These are phyloP conservation scores for Polysphondylium violaceum DNA, from an alignment of 78 protist genomes.

Conservation along the genomic window DNA sequence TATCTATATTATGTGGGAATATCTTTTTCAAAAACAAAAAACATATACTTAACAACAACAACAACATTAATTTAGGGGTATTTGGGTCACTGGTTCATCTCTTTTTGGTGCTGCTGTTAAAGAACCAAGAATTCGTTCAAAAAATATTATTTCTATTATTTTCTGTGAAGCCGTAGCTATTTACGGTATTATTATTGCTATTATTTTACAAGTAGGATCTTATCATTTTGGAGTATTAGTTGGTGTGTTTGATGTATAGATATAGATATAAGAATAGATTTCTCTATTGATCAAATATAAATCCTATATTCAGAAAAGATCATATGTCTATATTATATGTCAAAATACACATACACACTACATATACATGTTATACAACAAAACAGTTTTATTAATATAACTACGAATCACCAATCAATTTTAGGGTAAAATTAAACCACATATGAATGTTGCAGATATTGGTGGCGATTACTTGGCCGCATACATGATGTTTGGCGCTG, in stretches of 20 bases:
- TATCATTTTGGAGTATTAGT: not conserved
- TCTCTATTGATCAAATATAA: too few species aligned
- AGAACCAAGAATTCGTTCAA: constrained; percentile 95
- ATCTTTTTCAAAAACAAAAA: too few species aligned
- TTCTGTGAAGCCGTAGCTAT: constrained; percentile 99
- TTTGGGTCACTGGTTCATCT: constrained; percentile 93
- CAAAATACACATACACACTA: too few species aligned
- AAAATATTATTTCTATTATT: constrained; percentile 95
- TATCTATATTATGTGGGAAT: too few species aligned
- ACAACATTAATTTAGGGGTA: constrained; percentile 87
- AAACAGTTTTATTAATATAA: not conserved
- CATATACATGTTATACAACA: not conserved
- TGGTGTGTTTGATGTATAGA: too few species aligned
- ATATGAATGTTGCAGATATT: not conserved
- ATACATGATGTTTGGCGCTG: constrained; percentile 90
- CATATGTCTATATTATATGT: not conserved
- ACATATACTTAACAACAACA: too few species aligned
- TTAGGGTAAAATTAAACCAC: constrained; percentile 52
- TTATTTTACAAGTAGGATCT: constrained; percentile 82
- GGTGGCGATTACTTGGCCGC: constrained; percentile 79
- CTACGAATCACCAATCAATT: not conserved
- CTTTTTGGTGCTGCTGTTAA: constrained; percentile 97
- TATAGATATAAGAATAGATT: too few species aligned
- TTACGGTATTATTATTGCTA: constrained; percentile 99
- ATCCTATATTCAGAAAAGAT: constrained; percentile 1